Conservation (phyloP, 1,284 basidiomycete species). For the Microbotryum intermedium region DNA sequence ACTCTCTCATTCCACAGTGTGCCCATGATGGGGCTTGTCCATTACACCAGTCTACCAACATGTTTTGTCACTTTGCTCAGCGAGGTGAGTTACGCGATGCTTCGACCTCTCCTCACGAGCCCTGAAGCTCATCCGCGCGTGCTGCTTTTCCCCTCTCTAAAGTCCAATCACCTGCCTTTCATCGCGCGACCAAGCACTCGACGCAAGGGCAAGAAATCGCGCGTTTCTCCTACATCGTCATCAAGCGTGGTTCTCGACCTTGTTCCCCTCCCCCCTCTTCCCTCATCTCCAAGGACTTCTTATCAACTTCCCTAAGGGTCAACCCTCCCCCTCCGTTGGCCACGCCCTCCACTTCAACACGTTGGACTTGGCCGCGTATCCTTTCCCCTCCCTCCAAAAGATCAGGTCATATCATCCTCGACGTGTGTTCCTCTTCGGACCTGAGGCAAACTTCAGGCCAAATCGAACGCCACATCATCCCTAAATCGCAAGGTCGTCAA, state of each 20-base stretch:
- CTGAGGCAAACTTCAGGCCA: constrained; percentile 50
- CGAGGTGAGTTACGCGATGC: constrained; percentile 38
- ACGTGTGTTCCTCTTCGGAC: constrained; percentile 71
- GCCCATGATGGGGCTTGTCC: constrained; percentile 87
- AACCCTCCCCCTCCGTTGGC: neutral
- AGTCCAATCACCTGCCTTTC: constrained; percentile 73
- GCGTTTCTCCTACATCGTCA: constrained; percentile 82
- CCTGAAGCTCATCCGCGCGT: no score
- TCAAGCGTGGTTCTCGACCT: constrained; percentile 68
- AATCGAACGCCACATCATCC: constrained; percentile 81
- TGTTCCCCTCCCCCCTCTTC: neutral
- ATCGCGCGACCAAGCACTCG: constrained; percentile 78
- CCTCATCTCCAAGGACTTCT: constrained; percentile 18
- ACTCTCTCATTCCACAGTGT: constrained; percentile 50
- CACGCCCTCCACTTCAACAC: neutral
- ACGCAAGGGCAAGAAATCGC: constrained; percentile 73
- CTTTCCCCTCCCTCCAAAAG: constrained; percentile 83
- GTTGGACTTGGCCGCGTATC: constrained; percentile 67
- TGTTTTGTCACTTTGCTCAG: constrained; percentile 75
- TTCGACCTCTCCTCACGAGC: no score
- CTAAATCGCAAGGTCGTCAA: constrained; percentile 88
- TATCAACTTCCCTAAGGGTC: neutral
- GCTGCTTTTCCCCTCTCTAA: neutral
- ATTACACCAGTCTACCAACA: constrained; percentile 42
- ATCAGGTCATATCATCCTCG: constrained; percentile 85